Evolutionary conservation across 257 asterid species (phyloP).

Genomic region (Nemophila menziesii): DNA sequence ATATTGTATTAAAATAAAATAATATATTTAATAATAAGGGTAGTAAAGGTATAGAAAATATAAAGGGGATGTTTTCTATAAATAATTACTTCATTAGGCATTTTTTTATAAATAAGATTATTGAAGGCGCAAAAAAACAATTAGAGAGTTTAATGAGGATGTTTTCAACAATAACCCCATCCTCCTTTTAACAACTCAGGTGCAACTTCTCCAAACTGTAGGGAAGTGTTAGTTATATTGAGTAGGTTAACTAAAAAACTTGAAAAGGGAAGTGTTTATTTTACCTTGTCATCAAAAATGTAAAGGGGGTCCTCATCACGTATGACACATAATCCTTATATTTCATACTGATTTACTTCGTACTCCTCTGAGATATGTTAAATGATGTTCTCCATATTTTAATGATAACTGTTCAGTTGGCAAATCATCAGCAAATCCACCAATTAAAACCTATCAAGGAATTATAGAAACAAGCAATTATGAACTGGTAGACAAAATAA

Average conservation of each 20-base stretch:
- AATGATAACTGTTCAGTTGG: slow-evolving; percentile 47
- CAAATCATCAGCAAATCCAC: slow-evolving; percentile 82
- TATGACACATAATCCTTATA: slow-evolving; percentile 74
- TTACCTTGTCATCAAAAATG: slow-evolving; percentile 83
- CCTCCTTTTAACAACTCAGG: slow-evolving; percentile 74
- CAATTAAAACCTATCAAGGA: slow-evolving; percentile 52
- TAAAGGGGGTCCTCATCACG: slow-evolving; percentile 94
- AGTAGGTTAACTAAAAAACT: slow-evolving; percentile 11
- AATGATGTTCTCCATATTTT: slow-evolving; percentile 63
- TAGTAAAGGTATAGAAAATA: no score
- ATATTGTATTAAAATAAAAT: no score
- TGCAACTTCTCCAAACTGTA: slow-evolving; percentile 83
- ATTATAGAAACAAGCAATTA: neutral
- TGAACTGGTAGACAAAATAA: neutral
- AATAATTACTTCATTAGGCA: no score
- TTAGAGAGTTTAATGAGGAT: no score
- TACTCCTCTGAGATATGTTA: slow-evolving; percentile 74
- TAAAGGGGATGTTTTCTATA: no score
- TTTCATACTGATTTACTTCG: slow-evolving; percentile 58
- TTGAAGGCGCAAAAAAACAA: no score
- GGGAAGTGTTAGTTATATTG: slow-evolving; percentile 7
- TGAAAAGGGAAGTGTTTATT: slow-evolving; percentile 8
- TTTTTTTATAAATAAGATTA: no score
- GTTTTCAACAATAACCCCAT: no score
- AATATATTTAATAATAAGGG: no score